Conservation (phyloP, 805 yeast species). For the Kockiozyma suomiensis region DNA sequence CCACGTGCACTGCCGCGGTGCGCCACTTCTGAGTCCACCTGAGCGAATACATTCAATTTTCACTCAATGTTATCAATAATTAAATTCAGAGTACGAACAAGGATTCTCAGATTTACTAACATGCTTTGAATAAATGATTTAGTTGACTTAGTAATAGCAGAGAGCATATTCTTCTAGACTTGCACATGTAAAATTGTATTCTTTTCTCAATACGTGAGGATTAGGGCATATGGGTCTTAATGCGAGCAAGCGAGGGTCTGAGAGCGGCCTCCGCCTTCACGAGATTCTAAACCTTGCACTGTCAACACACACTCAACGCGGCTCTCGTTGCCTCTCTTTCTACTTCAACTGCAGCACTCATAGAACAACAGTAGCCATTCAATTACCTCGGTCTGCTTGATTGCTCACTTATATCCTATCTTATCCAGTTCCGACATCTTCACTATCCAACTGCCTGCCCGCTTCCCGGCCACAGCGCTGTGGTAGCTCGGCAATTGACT, state of each 20-base stretch:
- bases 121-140: too few species aligned
- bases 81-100: too few species aligned
- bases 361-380: neutral
- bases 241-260: too few species aligned
- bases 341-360: too few species aligned
- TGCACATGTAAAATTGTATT: neutral
- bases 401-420: neutral
- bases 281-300: neutral
- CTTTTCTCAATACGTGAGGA: neutral
- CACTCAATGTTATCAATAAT: too few species aligned
- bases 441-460: neutral
- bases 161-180: too few species aligned
- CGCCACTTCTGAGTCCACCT: too few species aligned
- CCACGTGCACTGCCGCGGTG: neutral
- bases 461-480: slow-evolving; percentile 14
- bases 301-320: neutral
- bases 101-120: too few species aligned
- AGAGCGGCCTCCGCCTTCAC: slow-evolving; percentile 1
- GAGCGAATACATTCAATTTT: too few species aligned
- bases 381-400: neutral
- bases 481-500: slow-evolving; percentile 7
- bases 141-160: too few species aligned
- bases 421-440: neutral
- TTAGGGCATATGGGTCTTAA: neutral
- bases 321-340: neutral